Percentiles rank a stretch among this genome's conserved stretches.
These are phyloP conservation scores for Annulohypoxylon nitens DNA, from an alignment of 495 filamentous ascomycete species.

Conservation along the genomic window DNA sequence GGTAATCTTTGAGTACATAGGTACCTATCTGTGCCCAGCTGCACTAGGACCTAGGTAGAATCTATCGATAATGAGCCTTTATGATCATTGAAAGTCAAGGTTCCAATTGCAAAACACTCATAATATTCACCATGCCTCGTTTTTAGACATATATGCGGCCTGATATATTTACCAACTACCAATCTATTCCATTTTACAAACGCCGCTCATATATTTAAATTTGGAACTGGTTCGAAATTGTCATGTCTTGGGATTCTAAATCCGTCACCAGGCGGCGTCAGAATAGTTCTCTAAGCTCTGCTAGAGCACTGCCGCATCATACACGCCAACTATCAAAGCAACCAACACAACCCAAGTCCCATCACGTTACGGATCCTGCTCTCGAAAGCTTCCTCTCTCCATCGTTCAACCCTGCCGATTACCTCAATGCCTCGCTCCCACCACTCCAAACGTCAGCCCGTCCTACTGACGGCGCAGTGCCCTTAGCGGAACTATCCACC, in stretches of 20 bases:
- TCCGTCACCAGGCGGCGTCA: constrained; percentile 52
- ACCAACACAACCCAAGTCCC: constrained; percentile 59
- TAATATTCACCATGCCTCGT: no score
- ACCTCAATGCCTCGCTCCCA: constrained; percentile 82
- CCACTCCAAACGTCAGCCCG: constrained; percentile 62
- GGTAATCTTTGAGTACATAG: background rate
- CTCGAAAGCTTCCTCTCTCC: constrained; percentile 76
- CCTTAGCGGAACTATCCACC: constrained; percentile 80
- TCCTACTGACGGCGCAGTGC: constrained; percentile 62
- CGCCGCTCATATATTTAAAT: background rate
- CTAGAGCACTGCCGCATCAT: constrained; percentile 42
- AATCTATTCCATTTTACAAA: background rate
- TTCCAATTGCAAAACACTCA: no score
- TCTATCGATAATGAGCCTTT: no score
- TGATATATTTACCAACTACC: background rate
- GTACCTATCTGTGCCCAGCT: no score
- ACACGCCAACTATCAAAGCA: constrained; percentile 49
- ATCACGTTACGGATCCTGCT: constrained; percentile 71
- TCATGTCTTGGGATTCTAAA: constrained; percentile 59
- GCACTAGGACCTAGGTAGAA: no score
- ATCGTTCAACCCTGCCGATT: constrained; percentile 83
- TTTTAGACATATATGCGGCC: no score
- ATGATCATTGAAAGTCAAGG: no score
- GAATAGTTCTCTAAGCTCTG: constrained; percentile 51
- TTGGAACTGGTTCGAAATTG: background rate